A percentile compares a stretch with the other conserved stretches of the same genome.
Evolutionary conservation across 2,329 filamentous ascomycete genomes (phyloP).

Genomic region (Fusarium sp.): DNA sequence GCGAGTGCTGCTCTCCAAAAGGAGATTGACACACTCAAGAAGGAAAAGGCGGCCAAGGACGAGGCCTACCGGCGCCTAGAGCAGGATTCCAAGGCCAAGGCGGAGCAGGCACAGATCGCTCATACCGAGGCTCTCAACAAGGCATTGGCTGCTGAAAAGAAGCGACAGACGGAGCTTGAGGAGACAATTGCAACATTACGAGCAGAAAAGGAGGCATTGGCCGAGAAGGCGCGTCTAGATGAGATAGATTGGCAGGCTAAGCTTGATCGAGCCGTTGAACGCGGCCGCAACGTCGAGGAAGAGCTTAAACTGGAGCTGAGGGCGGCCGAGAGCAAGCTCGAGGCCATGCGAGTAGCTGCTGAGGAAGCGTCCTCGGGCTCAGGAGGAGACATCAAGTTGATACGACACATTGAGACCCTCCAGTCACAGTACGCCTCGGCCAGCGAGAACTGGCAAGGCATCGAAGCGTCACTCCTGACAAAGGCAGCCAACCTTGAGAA

Average conservation of each 20-base stretch:
- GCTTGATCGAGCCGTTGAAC: conserved; percentile 78
- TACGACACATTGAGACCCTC: conserved; percentile 93
- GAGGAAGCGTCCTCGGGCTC: conserved; percentile 90
- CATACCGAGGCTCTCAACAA: conserved; percentile 76
- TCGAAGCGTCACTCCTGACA: conserved; percentile 86
- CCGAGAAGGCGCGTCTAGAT: conserved; percentile 77
- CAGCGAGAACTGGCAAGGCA: conserved; percentile 97
- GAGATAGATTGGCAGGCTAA: conserved; percentile 80
- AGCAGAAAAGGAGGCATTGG: conserved; percentile 81
- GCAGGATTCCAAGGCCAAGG: conserved; percentile 75
- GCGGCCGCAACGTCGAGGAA: conserved; percentile 73
- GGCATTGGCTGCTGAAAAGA: conserved; percentile 74
- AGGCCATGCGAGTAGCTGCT: conserved; percentile 84
- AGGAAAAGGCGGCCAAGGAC: conserved; percentile 68
- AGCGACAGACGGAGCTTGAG: conserved; percentile 66
- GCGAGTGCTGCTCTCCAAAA: conserved; percentile 63
- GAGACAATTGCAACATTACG: conserved; percentile 73
- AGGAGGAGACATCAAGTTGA: conserved; percentile 85
- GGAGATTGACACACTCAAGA: conserved; percentile 57
- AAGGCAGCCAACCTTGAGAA: conserved; percentile 84
- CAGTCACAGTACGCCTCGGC: conserved; percentile 96
- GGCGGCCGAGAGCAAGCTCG: conserved; percentile 88
- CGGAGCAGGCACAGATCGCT: conserved; percentile 72
- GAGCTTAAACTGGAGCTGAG: conserved; percentile 84
- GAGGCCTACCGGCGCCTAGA: conserved; percentile 76